phyloP scores from a whole-genome alignment of 768 basidiomycete species.

The Coprinellus aureogranulatus region DNA sequence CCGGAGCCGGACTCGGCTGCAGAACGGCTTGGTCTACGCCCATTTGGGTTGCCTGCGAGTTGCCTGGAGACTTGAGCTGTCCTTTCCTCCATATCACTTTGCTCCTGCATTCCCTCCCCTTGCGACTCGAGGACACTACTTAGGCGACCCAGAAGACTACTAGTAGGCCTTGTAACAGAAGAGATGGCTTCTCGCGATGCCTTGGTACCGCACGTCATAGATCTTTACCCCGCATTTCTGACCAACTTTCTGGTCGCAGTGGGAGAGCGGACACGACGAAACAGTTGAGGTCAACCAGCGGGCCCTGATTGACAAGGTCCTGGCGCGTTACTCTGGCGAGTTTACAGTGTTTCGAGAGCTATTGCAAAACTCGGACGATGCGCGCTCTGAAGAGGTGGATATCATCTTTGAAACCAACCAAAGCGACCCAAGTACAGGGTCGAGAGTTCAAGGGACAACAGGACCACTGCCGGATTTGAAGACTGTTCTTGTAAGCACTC shows the following conservation, averaged over 20 bases:
- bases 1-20: too few relatives aligned
- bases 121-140: conserved; percentile 12
- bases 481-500: conserved; percentile 50
- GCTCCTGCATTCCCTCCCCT: too few relatives aligned
- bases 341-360: conserved; percentile 85
- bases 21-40: too few relatives aligned
- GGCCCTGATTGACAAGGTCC: conserved; percentile 94
- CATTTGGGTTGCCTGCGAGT: too few relatives aligned
- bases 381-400: conserved; percentile 70
- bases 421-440: conserved; percentile 27
- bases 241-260: conserved; percentile 27
- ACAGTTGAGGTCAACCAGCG: conserved; percentile 91
- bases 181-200: conserved; percentile 20
- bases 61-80: too few relatives aligned
- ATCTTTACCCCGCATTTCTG: background rate
- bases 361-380: conserved; percentile 95
- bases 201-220: conserved; percentile 19
- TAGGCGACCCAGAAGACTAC: background rate
- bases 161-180: background rate
- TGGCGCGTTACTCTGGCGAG: conserved; percentile 93
- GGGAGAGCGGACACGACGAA: conserved; percentile 67
- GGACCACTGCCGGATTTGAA: conserved; percentile 60
- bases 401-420: conserved; percentile 73
- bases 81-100: too few relatives aligned
- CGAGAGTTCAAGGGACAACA: background rate